Base-by-base conservation (phyloP, 139 green algal genomes). In the Dunaliella sp. region DNA sequence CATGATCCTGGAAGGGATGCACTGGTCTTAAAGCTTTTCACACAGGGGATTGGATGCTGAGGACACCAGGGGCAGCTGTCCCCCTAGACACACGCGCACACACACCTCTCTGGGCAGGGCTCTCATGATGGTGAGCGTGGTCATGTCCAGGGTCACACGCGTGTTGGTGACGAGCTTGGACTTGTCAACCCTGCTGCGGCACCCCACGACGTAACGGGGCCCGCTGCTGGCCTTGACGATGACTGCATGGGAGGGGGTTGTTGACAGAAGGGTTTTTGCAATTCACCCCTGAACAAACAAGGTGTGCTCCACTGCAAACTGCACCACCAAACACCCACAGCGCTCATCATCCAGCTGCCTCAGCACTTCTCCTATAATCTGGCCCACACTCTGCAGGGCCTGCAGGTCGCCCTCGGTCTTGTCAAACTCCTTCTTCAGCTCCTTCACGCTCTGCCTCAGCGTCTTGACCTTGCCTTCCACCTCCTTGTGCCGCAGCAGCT, bases 381-480 rank as follows among this genome's bases (percentile, higher is more conserved):
- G 98, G 32, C 98, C 98, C 3, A 99, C 98, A 86, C 96, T 99
- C 88, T 99, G 98, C 87, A 99, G 90, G 21, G 97, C 96, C 82
- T 98, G 98, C 3, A 99, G 90, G 83, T 99, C 98, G 48, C 99
- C 97, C 91, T 99, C 98, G n/a, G 97, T 99, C 91, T 99, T 99
- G 87, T 99, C 98, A 88, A 97, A 99, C 7, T 98, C 94, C 87
- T 94, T 96, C 81, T 97, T 96, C 0, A 95, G 84, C 58, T 93
- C 91, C 89, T 96, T 97, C 0, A 98, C 93, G 26, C 94, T 86
- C 1, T 98, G 94, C 1, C 97, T 87, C 35, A 97, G 93, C 2
- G 86, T 85, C 12, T 93, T 85, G 21, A 98, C 95, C 83, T 94
- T 94, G 22, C 90, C 92, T 57, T 98, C 95, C n/a, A 97, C 87